Percentiles rank a stretch among this genome's conserved stretches.
phyloP scores from a whole-genome alignment of 345 rosid genomes.

The Sapria himalayana region DNA sequence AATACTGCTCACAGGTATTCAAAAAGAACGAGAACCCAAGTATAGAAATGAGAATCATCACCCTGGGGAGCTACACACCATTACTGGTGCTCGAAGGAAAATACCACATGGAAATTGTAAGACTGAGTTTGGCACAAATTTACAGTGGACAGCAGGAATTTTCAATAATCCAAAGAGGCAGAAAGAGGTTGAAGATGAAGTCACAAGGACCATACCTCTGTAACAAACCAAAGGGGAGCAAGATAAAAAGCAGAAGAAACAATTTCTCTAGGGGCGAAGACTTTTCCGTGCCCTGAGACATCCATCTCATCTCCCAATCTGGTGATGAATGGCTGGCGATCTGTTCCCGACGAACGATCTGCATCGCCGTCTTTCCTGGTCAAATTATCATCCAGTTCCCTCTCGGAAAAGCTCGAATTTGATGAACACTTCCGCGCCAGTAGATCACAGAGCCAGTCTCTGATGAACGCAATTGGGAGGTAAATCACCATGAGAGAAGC shows the following conservation, averaged over 20 bases:
- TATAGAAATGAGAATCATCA: too few species aligned
- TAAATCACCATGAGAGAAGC: conserved; percentile 94
- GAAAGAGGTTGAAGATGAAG: too few species aligned
- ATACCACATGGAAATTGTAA: neutral
- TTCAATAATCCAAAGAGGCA: too few species aligned
- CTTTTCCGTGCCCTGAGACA: conserved; percentile 25
- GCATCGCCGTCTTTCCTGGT: conserved; percentile 57
- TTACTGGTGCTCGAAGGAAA: too few species aligned
- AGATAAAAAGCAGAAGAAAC: conserved; percentile 66
- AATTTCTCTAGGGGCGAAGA: conserved; percentile 43
- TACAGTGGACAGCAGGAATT: too few species aligned
- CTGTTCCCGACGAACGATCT: conserved; percentile 34
- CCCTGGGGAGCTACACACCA: too few species aligned
- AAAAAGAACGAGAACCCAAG: conserved; percentile 2
- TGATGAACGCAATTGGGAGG: conserved; percentile 79
- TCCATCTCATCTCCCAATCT: conserved; percentile 36
- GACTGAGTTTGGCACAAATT: neutral
- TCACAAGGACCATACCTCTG: conserved; percentile 41
- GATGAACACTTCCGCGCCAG: conserved; percentile 28
- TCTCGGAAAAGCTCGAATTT: conserved; percentile 34
- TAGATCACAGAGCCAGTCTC: conserved; percentile 56
- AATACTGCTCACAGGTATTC: conserved; percentile 32
- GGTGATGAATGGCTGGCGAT: conserved; percentile 42
- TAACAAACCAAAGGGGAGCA: conserved; percentile 97
- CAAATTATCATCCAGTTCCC: conserved; percentile 55